Base-by-base conservation (phyloP, 441 rosid genomes). In the Pelargonium cotyledonis region DNA sequence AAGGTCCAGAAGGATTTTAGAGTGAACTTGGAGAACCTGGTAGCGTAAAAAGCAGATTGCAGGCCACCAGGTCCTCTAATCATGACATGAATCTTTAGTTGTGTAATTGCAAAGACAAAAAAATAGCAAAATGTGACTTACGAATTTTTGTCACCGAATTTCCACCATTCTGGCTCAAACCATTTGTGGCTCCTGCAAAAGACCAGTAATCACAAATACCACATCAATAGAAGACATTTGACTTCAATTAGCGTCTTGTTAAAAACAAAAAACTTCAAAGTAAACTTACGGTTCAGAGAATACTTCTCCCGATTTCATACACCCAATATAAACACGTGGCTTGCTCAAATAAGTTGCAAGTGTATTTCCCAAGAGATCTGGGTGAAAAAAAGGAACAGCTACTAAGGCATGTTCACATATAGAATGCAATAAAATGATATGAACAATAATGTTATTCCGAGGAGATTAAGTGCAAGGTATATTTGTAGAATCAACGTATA, bases 91-190 rank as follows among this genome's bases (percentile, higher is more conserved):
- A 53, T 19, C 6, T 8, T 53, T 26, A 26, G 1, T 26, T 26
- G 31, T 26, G 31, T 26, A 26, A 26, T 26, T 26, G 31, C 31
- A 26, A 26, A 26, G 31, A 26, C 3, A 2, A 26, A 26, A 26
- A 26, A 26, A 65, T 49, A 16, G 53, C 62, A 14, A 41, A n/a
- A 68, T 53, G 19, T 4, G 72, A 83, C 99, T 85, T 82, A 92
- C 98, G 89, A 82, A 83, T 90, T 92, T 76, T 85, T 89, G 75
- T 92, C 93, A 4, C 99, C 99, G 19, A 95, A 95, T 79, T 92
- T 95, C 99, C 98, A 95, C 98, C 98, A 90, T 69, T 95, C 95
- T 65, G 96, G 96, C 74, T 95, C 99, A 70, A 85, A 88, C 98
- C 98, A 95, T 82, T 84, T 90, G 74, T 83, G 91, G 76, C 76